phyloP scores from a whole-genome alignment of 148 eudicot species.

The Mesembryanthemum crystallinum region DNA sequence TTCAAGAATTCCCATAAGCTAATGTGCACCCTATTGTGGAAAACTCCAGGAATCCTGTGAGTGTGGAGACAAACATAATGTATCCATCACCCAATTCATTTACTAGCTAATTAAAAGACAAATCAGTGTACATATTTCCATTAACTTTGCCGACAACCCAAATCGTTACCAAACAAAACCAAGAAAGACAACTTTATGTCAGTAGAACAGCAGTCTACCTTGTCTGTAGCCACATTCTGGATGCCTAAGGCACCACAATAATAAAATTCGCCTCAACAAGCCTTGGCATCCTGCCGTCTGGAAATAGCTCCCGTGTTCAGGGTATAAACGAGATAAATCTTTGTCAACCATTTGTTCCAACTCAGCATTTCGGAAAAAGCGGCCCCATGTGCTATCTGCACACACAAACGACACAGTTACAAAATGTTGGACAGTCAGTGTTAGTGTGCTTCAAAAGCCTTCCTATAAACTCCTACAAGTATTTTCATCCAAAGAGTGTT shows the following conservation, averaged over 20 bases:
- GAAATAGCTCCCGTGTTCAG: constrained; percentile 91
- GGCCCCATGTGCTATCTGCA: constrained; percentile 98
- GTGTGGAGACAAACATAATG: neutral
- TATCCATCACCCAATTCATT: neutral
- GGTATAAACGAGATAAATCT: constrained; percentile 94
- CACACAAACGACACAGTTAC: constrained; percentile 3
- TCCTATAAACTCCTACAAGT: no score
- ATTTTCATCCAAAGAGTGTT: no score
- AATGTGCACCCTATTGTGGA: neutral
- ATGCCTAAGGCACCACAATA: constrained; percentile 93
- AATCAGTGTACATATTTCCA: neutral
- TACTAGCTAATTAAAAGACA: neutral
- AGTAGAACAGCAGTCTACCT: constrained; percentile 41
- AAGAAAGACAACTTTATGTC: neutral
- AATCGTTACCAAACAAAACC: neutral
- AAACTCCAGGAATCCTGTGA: neutral
- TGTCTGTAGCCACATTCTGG: constrained; percentile 96
- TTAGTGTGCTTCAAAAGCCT: no score
- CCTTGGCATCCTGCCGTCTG: constrained; percentile 90
- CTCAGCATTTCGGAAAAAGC: constrained; percentile 91
- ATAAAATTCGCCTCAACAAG: constrained; percentile 79
- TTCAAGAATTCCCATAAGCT: neutral
- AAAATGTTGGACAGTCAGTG: neutral
- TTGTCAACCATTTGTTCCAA: constrained; percentile 91
- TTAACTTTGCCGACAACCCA: neutral